These are phyloP conservation scores for Magnusiomyces suaveolens DNA, from an alignment of 1,139 yeast species.

Conservation along the genomic window DNA sequence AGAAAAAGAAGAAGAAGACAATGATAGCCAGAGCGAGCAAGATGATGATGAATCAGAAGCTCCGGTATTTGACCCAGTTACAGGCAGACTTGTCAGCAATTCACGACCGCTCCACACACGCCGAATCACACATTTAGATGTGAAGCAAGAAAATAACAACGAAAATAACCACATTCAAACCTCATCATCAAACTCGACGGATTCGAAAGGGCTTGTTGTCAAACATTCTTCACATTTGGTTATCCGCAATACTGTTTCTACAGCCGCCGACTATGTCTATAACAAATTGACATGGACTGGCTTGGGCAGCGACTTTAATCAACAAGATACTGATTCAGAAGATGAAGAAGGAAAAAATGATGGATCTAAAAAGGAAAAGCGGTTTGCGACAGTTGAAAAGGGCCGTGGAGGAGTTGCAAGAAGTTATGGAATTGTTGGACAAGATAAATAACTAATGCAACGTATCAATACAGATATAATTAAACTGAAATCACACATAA, in stretches of 20 bases:
- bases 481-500: not conserved
- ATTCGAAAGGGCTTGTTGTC: slow-evolving; percentile 41
- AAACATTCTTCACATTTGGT: slow-evolving; percentile 52
- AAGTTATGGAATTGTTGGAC: slow-evolving; percentile 46
- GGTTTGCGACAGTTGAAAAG: slow-evolving; percentile 52
- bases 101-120: slow-evolving; percentile 58
- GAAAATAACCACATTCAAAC: not conserved
- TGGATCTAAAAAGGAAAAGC: slow-evolving; percentile 33
- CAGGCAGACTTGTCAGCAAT: slow-evolving; percentile 60
- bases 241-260: slow-evolving; percentile 72
- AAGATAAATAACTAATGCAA: not conserved
- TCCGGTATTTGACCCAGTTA: slow-evolving; percentile 82
- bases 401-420: slow-evolving; percentile 87
- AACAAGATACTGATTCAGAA: slow-evolving; percentile 27
- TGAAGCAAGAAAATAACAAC: slow-evolving; percentile 35
- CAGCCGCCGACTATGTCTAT: slow-evolving; percentile 74
- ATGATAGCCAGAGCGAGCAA: slow-evolving; percentile 25
- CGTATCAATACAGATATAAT: not conserved
- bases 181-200: slow-evolving; percentile 17
- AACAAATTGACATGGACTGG: slow-evolving; percentile 72
- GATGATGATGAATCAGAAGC: slow-evolving; percentile 47
- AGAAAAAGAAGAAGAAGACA: slow-evolving; percentile 22
- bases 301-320: slow-evolving; percentile 67
- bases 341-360: slow-evolving; percentile 34
- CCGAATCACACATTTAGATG: slow-evolving; percentile 50